Percentiles rank a stretch among this genome's conserved stretches.
These are phyloP conservation scores for Chlamydomonas asymmetrica DNA, from an alignment of 139 green algal genomes.

Conservation along the genomic window DNA sequence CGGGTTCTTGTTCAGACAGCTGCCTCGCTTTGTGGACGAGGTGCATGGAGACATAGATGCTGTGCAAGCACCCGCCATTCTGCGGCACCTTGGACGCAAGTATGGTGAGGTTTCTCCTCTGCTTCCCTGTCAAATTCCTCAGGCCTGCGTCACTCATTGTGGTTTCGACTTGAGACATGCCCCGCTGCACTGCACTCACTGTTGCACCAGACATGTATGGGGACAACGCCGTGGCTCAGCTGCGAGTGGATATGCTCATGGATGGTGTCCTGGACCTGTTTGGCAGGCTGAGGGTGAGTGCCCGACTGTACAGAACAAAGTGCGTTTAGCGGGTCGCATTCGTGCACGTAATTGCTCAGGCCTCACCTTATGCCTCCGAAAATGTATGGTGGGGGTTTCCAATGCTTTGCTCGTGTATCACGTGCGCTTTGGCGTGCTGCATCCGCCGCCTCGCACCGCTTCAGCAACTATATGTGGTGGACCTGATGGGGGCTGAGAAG, in stretches of 20 bases:
- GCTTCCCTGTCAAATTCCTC: too few relatives aligned
- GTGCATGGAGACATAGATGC: conserved; percentile 36
- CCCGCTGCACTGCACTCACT: conserved; percentile 1
- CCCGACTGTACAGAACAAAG: too few relatives aligned
- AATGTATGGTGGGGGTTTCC: too few relatives aligned
- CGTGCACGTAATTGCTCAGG: too few relatives aligned
- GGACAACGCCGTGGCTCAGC: conserved; percentile 14
- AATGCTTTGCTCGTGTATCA: too few relatives aligned
- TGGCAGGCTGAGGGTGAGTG: conserved; percentile 23
- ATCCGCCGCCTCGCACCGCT: too few relatives aligned
- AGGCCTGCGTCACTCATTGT: too few relatives aligned
- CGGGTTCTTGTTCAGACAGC: conserved; percentile 41
- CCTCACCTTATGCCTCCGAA: too few relatives aligned
- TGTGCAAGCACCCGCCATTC: conserved; percentile 47
- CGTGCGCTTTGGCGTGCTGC: too few relatives aligned
- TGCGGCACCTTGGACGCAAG: conserved; percentile 47
- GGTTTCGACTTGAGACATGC: neutral
- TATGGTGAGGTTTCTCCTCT: too few relatives aligned
- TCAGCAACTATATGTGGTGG: conserved; percentile 10
- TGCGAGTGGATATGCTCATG: conserved; percentile 48
- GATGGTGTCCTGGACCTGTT: conserved; percentile 38
- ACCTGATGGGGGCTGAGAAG: conserved; percentile 29
- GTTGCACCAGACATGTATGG: conserved; percentile 39
- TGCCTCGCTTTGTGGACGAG: conserved; percentile 43
- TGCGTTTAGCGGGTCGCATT: too few relatives aligned